phyloP scores from a whole-genome alignment of 768 basidiomycete species.

The Holtermanniella nyarrowii region DNA sequence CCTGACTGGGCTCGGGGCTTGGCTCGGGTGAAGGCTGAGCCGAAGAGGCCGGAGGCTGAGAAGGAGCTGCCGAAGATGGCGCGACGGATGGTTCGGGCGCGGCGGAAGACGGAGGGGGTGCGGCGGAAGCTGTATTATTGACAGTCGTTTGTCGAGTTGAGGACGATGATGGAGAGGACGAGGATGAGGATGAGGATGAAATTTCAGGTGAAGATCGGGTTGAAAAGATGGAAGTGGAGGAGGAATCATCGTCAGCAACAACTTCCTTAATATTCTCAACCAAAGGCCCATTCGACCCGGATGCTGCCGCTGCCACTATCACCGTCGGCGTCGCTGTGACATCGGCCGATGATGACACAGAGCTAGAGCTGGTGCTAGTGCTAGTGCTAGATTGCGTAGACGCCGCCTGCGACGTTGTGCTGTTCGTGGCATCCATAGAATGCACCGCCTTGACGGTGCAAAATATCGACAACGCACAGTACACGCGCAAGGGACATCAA shows the following conservation, averaged over 20 bases:
- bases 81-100: conserved; percentile 2
- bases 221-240: conserved; percentile 3
- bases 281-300: too few species aligned
- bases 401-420: too few species aligned
- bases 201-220: not conserved
- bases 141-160: not conserved
- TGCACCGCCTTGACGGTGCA: too few species aligned
- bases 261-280: too few species aligned
- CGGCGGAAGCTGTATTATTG: not conserved
- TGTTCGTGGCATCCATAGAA: too few species aligned
- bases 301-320: too few species aligned
- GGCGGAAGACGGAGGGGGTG: not conserved
- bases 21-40: conserved; percentile 5
- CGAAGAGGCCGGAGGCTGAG: not conserved
- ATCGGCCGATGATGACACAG: too few species aligned
- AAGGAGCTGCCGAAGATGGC: conserved; percentile 3
- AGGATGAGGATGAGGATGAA: not conserved
- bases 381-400: too few species aligned
- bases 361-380: too few species aligned
- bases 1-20: conserved; percentile 1
- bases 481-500: too few species aligned
- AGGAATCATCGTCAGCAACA: not conserved
- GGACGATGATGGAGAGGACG: not conserved
- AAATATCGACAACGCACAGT: too few species aligned
- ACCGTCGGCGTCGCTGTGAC: too few species aligned